phyloP scores from a whole-genome alignment of 2,329 filamentous ascomycete species.

The Fusarium euwallaceae region DNA sequence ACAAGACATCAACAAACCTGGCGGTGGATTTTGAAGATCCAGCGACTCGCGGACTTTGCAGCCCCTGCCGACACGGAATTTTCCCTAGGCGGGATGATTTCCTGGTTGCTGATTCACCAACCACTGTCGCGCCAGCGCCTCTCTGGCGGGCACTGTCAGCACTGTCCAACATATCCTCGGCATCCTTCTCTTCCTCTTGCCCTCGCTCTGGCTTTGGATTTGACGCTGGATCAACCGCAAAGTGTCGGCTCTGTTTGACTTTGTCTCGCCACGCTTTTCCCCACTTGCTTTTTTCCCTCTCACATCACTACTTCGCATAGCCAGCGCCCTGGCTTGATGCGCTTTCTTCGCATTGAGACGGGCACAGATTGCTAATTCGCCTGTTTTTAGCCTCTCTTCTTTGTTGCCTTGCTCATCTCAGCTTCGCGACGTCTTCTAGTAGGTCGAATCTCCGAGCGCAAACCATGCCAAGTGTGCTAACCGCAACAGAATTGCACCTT shows the following conservation, averaged over 20 bases:
- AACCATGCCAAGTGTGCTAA: background rate
- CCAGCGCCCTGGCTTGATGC: background rate
- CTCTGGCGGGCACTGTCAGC: background rate
- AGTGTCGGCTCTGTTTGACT: background rate
- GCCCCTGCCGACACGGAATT: background rate
- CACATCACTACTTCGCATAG: conserved; percentile 6
- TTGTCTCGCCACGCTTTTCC: background rate
- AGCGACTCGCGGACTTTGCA: background rate
- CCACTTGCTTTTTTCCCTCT: background rate
- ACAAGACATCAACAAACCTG: background rate
- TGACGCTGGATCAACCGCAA: conserved; percentile 9
- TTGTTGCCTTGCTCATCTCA: conserved; percentile 39
- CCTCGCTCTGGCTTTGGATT: background rate
- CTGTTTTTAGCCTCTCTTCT: conserved; percentile 25
- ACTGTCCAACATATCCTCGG: background rate
- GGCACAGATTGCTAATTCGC: conserved; percentile 19
- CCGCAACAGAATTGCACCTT: conserved; percentile 20
- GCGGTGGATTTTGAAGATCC: background rate
- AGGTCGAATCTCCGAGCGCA: background rate
- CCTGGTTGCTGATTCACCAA: conserved; percentile 22
- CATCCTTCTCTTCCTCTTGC: conserved; percentile 4
- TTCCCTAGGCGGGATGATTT: background rate
- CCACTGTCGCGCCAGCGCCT: background rate
- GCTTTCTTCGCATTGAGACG: background rate
- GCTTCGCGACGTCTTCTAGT: conserved; percentile 39